Evolutionary conservation across 345 rosid genomes (phyloP), one percentile per base, ranked within the genome.

Genomic region (Euclidium syriacum): DNA sequence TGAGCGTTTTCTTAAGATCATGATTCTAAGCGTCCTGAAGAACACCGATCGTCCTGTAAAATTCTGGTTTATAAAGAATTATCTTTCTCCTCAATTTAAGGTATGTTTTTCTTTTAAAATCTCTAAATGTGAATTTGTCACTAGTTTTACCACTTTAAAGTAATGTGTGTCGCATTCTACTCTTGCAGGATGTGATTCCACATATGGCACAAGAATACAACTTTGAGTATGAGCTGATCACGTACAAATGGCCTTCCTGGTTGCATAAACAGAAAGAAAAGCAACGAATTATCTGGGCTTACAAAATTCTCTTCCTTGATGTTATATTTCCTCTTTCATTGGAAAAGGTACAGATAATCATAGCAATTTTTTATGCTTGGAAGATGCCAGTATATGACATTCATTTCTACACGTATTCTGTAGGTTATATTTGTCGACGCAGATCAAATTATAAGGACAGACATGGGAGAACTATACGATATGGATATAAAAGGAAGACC

Each of bases 221-320:
- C 42, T 94, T 90, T 62, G 92, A 84, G 54, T 94, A 86, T 68
- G 99, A 86, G 71, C 86, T 94, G 26, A 70, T 94, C 71, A 94
- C 99, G 36, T 94, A 90, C 74, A 90, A 90, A 76, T 94, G 99
- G 99, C 99, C 99, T 42, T 75, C 97, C 17, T 94, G 99, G 97
- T 80, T 94, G 72, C 99, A 94, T 72, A 94, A 94, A 78, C 99
- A 94, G 83, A 94, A 85, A 69, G 99, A 94, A 77, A 94, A 94
- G 72, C 99, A 90, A 69, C 75, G 99, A 75, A 87, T 94, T 59
- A 94, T 90, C 47, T 94, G 99, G 99, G 99, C 99, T 9, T 94
- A 90, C 70, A 94, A 94, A 75, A 94, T 94, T 58, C 79, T 94
- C 73, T 90, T 94, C 78, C 96, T 94, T 59, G 99, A 94, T 58